A percentile compares a stretch with the other conserved stretches of the same genome.
Evolutionary conservation across 306 rosid species (phyloP).

Genomic region (Casuarina cunninghamiana): DNA sequence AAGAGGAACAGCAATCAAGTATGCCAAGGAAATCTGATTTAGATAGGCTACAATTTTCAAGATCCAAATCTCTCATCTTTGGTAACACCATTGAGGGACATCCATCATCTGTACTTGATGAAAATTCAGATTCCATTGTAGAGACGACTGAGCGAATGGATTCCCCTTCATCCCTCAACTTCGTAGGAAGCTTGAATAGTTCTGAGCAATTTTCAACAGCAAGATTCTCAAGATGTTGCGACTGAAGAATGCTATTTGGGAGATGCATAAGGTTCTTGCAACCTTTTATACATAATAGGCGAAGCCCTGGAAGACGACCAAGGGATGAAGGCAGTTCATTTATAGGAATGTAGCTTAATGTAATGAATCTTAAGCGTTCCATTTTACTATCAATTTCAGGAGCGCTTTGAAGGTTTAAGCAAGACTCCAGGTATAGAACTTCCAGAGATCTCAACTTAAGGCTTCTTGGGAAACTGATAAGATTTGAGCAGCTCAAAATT

Average conservation of each 20-base stretch:
- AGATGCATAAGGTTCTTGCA: neutral
- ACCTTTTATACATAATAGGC: neutral
- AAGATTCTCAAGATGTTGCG: neutral
- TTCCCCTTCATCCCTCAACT: neutral
- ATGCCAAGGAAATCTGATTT: neutral
- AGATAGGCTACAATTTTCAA: neutral
- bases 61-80: neutral
- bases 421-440: neutral
- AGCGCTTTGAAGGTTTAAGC: neutral
- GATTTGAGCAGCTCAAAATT: neutral
- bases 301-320: neutral
- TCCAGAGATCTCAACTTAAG: neutral
- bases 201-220: neutral
- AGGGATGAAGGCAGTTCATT: neutral
- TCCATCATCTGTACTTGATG: neutral
- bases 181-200: too few relatives aligned
- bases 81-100: neutral
- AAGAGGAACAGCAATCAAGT: neutral
- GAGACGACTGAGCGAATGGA: neutral
- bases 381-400: neutral
- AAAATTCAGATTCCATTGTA: neutral
- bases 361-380: neutral
- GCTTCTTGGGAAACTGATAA: constrained; percentile 11
- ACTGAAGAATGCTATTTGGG: neutral
- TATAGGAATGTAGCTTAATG: neutral